Evolutionary conservation across 768 basidiomycete genomes (phyloP).

Genomic region (Suillus plorans): DNA sequence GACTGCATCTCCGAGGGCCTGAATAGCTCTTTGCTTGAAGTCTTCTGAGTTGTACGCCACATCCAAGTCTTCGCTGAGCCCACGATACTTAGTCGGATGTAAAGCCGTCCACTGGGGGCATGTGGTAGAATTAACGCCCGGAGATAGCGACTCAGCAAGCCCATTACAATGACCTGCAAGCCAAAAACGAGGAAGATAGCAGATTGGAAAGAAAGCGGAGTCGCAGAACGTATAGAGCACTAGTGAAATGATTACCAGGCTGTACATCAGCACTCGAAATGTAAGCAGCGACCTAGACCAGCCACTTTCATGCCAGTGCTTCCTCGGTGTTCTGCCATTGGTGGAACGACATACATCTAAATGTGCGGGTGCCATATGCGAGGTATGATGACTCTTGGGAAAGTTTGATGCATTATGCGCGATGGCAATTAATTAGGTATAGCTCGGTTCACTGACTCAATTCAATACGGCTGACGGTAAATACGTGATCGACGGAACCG

Average conservation of each 20-base stretch:
- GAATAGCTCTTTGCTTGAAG: conserved; percentile 32
- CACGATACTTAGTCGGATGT: conserved; percentile 25
- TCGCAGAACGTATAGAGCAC: not conserved
- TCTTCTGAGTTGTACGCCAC: conserved; percentile 26
- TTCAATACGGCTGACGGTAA: not conserved
- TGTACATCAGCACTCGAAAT: not conserved
- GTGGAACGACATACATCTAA: not conserved
- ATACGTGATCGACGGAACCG: not conserved
- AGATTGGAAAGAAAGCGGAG: not conserved
- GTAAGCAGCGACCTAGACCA: no score
- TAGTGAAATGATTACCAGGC: not conserved
- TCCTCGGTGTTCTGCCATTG: not conserved
- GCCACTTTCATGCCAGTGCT: not conserved
- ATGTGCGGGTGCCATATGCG: not conserved
- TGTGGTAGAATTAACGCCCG: conserved; percentile 7
- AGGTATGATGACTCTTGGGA: not conserved
- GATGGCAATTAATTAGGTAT: not conserved
- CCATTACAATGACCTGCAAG: not conserved
- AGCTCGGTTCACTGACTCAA: not conserved
- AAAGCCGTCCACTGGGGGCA: conserved; percentile 34
- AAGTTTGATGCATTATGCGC: not conserved
- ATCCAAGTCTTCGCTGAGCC: conserved; percentile 29
- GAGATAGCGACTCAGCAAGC: not conserved
- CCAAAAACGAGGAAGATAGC: not conserved
- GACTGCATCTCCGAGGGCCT: conserved; percentile 35